These are phyloP conservation scores for Lenwebbia sp. DNA, from an alignment of 345 rosid species.

Conservation along the genomic window DNA sequence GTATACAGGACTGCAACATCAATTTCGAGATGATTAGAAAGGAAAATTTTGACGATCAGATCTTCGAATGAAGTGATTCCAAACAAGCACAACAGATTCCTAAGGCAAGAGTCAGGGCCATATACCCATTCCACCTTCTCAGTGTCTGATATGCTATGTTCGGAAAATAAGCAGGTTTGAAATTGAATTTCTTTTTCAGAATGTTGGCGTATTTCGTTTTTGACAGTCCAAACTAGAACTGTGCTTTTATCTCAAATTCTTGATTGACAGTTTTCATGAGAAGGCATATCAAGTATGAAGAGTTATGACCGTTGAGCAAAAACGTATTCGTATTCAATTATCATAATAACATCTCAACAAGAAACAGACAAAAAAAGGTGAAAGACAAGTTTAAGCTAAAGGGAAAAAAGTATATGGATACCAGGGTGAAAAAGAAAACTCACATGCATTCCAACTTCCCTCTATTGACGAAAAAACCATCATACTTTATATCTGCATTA, in stretches of 20 bases:
- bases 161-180: neutral
- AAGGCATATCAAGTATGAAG: neutral
- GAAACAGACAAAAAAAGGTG: neutral
- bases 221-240: neutral
- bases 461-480: slow-evolving; percentile 87
- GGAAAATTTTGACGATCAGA: neutral
- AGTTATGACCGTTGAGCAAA: neutral
- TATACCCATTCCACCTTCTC: neutral
- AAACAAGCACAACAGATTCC: neutral
- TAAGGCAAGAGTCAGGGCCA: neutral
- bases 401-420: neutral
- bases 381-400: neutral
- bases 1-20: neutral
- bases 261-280: neutral
- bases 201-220: neutral
- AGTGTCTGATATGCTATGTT: neutral
- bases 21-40: neutral
- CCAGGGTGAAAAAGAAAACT: slow-evolving; percentile 9
- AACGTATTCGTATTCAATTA: neutral
- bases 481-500: slow-evolving; percentile 76
- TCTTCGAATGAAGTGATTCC: neutral
- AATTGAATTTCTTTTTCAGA: neutral
- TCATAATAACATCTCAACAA: neutral
- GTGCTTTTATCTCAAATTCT: neutral
- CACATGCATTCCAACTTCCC: slow-evolving; percentile 84